Evolutionary conservation across 2,329 filamentous ascomycete genomes (phyloP).

Genomic region (Fusarium liriodendri): DNA sequence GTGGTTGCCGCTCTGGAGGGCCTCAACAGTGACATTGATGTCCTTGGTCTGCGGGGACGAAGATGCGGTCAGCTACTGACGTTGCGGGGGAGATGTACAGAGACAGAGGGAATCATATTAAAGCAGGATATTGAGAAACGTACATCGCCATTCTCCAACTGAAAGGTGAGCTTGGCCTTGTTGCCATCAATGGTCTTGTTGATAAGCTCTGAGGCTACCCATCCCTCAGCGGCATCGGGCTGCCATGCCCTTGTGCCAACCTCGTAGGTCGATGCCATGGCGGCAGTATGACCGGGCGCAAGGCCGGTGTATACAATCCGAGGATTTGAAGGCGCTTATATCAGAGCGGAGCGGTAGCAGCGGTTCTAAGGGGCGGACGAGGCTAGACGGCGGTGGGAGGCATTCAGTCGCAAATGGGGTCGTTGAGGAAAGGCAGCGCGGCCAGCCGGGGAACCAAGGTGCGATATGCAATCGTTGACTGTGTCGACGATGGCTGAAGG

Average conservation of each 20-base stretch:
- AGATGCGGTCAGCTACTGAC: constrained; percentile 22
- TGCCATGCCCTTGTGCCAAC: constrained; percentile 98
- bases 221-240: constrained; percentile 94
- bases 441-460: constrained; percentile 28
- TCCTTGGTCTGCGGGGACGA: constrained; percentile 69
- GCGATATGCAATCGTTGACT: constrained; percentile 15
- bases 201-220: constrained; percentile 94
- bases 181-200: constrained; percentile 86
- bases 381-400: constrained; percentile 39
- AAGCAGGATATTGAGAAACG: constrained; percentile 6
- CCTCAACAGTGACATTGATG: constrained; percentile 80
- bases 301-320: constrained; percentile 33
- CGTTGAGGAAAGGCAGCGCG: constrained; percentile 28
- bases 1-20: constrained; percentile 81
- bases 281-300: constrained; percentile 46
- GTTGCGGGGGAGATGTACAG: not conserved
- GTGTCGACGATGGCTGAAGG: constrained; percentile 7
- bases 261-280: constrained; percentile 95
- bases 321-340: constrained; percentile 34
- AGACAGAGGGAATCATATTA: not conserved
- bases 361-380: constrained; percentile 37
- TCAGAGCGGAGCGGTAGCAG: constrained; percentile 32
- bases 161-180: constrained; percentile 89
- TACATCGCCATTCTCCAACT: constrained; percentile 94
- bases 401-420: constrained; percentile 45